Percentiles rank a stretch among this genome's conserved stretches.
These are phyloP conservation scores for Mycena haematopus DNA, from an alignment of 768 basidiomycete genomes.

Conservation along the genomic window DNA sequence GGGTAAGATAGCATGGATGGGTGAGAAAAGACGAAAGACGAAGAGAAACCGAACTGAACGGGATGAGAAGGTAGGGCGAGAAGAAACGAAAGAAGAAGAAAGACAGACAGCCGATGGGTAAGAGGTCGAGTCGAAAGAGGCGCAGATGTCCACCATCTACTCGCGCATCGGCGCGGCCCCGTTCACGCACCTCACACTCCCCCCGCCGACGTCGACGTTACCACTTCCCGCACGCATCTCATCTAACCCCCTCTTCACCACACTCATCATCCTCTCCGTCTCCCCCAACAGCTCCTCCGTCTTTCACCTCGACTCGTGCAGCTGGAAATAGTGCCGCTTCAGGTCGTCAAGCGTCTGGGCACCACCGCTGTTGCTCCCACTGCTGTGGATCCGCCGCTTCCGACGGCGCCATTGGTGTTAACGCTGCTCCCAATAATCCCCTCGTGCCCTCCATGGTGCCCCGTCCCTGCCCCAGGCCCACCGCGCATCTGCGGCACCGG, in stretches of 20 bases:
- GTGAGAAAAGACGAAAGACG: no score
- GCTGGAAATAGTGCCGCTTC: constrained; percentile 72
- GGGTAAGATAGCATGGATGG: no score
- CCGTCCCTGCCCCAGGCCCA: neutral
- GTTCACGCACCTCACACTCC: constrained; percentile 11
- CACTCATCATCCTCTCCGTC: constrained; percentile 76
- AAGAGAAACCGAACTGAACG: no score
- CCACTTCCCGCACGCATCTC: constrained; percentile 57
- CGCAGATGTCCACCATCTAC: constrained; percentile 1
- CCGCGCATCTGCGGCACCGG: neutral
- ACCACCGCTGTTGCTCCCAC: constrained; percentile 35
- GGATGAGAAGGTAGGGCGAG: neutral
- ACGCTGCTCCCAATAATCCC: constrained; percentile 27
- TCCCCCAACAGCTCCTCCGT: constrained; percentile 78
- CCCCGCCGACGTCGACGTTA: neutral
- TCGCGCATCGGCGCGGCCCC: constrained; percentile 17
- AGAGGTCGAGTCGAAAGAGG: neutral
- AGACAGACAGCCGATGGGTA: neutral
- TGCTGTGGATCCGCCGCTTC: constrained; percentile 9
- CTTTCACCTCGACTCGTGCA: constrained; percentile 65
- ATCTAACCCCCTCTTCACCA: constrained; percentile 76
- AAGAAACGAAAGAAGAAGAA: neutral
- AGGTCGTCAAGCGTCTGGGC: constrained; percentile 61
- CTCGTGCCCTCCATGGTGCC: constrained; percentile 28
- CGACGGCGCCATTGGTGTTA: no score